Conservation (phyloP, 345 rosid species). For the Luvunga scandens region DNA sequence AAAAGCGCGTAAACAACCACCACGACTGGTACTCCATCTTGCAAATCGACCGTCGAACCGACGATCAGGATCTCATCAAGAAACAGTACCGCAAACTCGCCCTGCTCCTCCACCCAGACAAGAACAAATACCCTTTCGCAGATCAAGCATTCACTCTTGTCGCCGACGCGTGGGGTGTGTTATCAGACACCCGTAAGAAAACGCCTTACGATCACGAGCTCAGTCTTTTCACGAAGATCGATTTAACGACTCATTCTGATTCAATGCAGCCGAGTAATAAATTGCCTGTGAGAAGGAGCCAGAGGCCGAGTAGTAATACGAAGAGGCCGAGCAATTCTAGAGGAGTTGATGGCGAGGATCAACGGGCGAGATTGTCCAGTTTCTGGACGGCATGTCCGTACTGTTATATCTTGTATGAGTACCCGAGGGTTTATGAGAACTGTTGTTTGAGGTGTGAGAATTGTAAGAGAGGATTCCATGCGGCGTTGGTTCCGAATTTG, state of each 20-base stretch:
- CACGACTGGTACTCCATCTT: conserved; percentile 84
- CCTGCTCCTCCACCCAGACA: conserved; percentile 86
- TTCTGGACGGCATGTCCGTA: conserved; percentile 97
- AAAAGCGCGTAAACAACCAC: conserved; percentile 58
- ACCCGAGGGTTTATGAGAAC: conserved; percentile 69
- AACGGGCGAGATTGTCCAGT: conserved; percentile 36
- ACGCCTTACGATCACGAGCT: conserved; percentile 57
- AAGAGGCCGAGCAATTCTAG: background rate
- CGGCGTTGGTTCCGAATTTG: conserved; percentile 44
- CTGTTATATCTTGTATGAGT: conserved; percentile 77
- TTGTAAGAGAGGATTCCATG: conserved; percentile 77
- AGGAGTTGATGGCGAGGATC: background rate
- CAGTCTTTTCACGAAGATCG: conserved; percentile 52
- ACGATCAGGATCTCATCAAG: conserved; percentile 64
- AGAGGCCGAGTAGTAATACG: conserved; percentile 3
- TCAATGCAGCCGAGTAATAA: conserved; percentile 27
- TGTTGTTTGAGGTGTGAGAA: conserved; percentile 79
- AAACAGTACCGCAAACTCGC: conserved; percentile 82
- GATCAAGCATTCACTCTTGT: conserved; percentile 85
- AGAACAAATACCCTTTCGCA: conserved; percentile 66
- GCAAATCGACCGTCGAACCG: conserved; percentile 53
- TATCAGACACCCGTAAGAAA: conserved; percentile 58
- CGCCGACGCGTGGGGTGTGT: conserved; percentile 76
- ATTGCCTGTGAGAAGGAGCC: conserved; percentile 45
- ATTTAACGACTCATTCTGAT: conserved; percentile 32